A percentile compares a stretch with the other conserved stretches of the same genome.
These are phyloP conservation scores for Bryoglossum gracile DNA, from an alignment of 495 filamentous ascomycete genomes.

Conservation along the genomic window DNA sequence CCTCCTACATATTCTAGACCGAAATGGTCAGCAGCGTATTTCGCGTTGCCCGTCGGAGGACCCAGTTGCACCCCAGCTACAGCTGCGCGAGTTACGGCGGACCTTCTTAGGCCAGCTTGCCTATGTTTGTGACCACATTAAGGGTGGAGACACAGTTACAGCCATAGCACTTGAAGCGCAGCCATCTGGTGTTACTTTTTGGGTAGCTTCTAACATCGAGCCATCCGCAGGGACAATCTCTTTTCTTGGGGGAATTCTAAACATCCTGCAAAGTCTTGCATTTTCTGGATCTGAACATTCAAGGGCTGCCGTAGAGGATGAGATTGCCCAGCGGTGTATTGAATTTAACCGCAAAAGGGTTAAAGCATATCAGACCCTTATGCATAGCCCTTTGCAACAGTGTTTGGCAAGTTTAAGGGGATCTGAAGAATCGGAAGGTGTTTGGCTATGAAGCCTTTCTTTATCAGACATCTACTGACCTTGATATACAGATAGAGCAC, in stretches of 20 bases:
- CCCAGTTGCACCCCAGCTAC: background rate
- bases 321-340: no score
- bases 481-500: conserved; percentile 8
- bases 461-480: conserved; percentile 1
- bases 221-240: no score
- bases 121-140: conserved; percentile 5
- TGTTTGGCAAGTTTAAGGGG: conserved; percentile 11
- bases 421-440: conserved; percentile 4
- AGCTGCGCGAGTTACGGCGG: background rate
- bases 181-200: conserved; percentile 1
- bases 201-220: conserved; percentile 2
- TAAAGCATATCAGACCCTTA: background rate
- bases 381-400: background rate
- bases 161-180: background rate
- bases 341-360: background rate
- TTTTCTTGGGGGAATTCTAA: no score
- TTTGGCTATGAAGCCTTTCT: background rate
- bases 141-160: background rate
- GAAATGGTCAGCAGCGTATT: conserved; percentile 21
- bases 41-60: conserved; percentile 12
- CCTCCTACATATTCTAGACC: conserved; percentile 23
- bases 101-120: conserved; percentile 2
- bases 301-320: no score
- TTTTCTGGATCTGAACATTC: background rate
- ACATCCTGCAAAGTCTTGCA: conserved; percentile 1